Conservation (phyloP, 768 basidiomycete genomes). For the Podaxis carcinomalis region DNA sequence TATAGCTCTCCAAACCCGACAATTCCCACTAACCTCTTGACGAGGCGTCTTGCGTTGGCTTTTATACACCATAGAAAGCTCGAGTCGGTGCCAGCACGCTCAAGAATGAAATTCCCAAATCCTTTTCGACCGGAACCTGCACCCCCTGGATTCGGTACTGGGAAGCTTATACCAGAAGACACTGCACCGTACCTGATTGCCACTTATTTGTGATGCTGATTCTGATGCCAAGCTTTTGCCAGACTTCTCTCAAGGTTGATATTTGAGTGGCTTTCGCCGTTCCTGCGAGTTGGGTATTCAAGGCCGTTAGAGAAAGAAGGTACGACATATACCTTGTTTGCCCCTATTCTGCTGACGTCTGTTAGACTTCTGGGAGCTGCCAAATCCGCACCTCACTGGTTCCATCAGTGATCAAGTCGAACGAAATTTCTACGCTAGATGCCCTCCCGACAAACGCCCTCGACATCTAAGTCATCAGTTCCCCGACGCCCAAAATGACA, state of each 20-base stretch:
- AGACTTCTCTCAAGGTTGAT: constrained; percentile 34
- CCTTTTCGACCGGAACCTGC: constrained; percentile 41
- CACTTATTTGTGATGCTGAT: neutral
- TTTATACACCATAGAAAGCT: neutral
- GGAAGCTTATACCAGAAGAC: constrained; percentile 38
- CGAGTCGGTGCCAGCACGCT: neutral
- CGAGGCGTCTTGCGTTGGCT: neutral
- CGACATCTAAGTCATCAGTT: constrained; percentile 3
- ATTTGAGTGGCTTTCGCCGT: constrained; percentile 44
- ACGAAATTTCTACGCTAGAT: constrained; percentile 37
- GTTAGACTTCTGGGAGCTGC: constrained; percentile 45
- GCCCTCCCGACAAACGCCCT: constrained; percentile 37
- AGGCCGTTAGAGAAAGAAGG: constrained; percentile 49
- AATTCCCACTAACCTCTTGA: neutral
- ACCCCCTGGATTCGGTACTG: constrained; percentile 44
- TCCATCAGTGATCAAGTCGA: constrained; percentile 35
- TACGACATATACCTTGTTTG: constrained; percentile 14
- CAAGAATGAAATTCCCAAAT: constrained; percentile 25
- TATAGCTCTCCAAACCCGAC: neutral
- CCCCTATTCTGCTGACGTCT: neutral
- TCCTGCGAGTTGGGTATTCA: constrained; percentile 45
- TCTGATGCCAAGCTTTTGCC: neutral
- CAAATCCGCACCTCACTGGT: constrained; percentile 26
- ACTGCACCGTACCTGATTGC: constrained; percentile 28
- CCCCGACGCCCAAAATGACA: neutral